Base-by-base conservation (phyloP, 164 flowering plant species). In the Malania oleifera region DNA sequence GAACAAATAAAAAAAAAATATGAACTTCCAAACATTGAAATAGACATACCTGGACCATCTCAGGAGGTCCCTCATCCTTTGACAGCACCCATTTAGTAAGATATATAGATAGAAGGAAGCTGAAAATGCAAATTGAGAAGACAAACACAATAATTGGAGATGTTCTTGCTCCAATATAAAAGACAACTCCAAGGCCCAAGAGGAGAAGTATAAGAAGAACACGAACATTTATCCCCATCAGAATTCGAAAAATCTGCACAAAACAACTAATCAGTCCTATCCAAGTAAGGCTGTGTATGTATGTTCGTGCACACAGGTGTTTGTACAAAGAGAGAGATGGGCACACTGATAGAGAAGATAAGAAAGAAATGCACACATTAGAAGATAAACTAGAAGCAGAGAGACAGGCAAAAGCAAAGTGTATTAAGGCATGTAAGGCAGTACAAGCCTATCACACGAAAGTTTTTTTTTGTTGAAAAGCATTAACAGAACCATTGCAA, bases 1-100 rank as follows among this genome's bases (percentile, higher is more conserved):
- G 17, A 31, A 28, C 17, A 44, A 12, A 3, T 25, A 22, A 56
- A n/a, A 14, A 18, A n/a, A 1, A 35, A 19, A n/a, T 0, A 41
- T 7, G 24, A 40, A 28, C 13, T 13, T 19, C 52, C 54, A 50
- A 13, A 29, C n/a, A 47, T 38, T 26, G 38, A 57, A 59, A 25
- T 23, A 20, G 49, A 28, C 28, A 52, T 82, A 90, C 99, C 96
- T 90, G 77, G 64, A 40, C 78, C 99, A 93, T 93, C 75, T 93
- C 99, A 7, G 92, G 96, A 62, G 99, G 99, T 17, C 99, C 99
- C 71, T 93, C 97, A 67, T 93, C 99, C 79, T 93, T 93, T 57
- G 91, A 48, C 7, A 93, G 95, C 13, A 93, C 99, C 99, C 97
- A 93, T 64, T 85, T 90, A 25, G 84, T 63, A 25, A 93, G 95